phyloP scores from a whole-genome alignment of 176 grass and related monocot genomes.

The Saccharum spontaneum region DNA sequence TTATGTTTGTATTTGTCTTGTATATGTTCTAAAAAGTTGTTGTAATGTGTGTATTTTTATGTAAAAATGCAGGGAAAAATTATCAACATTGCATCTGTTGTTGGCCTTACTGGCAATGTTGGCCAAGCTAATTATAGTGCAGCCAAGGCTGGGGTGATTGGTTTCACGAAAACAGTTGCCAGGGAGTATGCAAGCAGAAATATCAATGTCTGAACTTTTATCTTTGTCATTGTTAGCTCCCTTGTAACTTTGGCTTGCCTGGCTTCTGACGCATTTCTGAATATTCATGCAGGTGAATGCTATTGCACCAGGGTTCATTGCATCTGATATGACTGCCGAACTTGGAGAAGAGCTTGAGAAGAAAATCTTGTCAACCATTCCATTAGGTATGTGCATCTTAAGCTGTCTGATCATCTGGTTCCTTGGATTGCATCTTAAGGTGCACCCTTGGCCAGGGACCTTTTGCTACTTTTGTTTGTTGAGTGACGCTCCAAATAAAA shows the following conservation, averaged over 20 bases:
- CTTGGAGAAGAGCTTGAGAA: constrained; percentile 86
- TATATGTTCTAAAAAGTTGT: not conserved
- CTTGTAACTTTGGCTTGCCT: not conserved
- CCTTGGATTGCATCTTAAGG: not conserved
- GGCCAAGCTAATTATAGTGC: constrained; percentile 98
- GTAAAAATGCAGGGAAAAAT: constrained; percentile 67
- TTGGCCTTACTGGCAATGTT: constrained; percentile 85
- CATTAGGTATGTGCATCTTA: constrained; percentile 60
- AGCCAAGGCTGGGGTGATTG: constrained; percentile 94
- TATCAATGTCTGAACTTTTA: constrained; percentile 60
- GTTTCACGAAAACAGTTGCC: constrained; percentile 93
- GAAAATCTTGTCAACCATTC: constrained; percentile 85
- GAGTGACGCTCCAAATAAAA: not conserved
- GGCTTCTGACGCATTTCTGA: constrained; percentile 35
- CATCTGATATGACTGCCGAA: constrained; percentile 91
- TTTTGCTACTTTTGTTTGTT: not conserved
- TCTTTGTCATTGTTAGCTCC: constrained; percentile 18
- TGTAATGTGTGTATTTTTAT: constrained; percentile 25
- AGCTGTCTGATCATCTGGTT: not conserved
- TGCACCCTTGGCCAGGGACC: not conserved
- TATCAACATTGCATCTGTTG: constrained; percentile 96
- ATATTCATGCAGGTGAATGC: constrained; percentile 78
- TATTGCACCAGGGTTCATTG: constrained; percentile 91
- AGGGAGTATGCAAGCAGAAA: constrained; percentile 98
- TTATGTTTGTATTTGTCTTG: not conserved